These are phyloP conservation scores for Lithospermum erythrorhizon DNA, from an alignment of 257 asterid genomes.

Conservation along the genomic window DNA sequence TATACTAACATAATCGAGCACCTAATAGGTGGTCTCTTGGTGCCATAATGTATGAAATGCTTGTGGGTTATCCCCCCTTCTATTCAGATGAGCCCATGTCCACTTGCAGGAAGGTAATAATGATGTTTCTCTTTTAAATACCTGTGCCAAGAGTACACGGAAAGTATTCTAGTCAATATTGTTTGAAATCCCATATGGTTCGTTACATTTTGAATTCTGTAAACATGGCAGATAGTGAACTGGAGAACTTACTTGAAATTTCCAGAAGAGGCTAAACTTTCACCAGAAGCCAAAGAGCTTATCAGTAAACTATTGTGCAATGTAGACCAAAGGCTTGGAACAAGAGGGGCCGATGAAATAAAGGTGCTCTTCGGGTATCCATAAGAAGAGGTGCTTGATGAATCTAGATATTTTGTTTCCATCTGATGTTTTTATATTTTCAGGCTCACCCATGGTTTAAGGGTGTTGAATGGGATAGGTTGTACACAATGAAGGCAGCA, in stretches of 20 bases:
- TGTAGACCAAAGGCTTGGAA: conserved; percentile 84
- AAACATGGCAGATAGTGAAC: conserved; percentile 60
- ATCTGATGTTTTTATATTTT: conserved; percentile 14
- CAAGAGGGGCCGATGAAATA: conserved; percentile 78
- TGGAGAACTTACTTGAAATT: conserved; percentile 87
- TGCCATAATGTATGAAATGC: conserved; percentile 60
- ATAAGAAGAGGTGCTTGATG: background rate
- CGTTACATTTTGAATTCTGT: too few relatives aligned
- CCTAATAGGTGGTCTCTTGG: conserved; percentile 37
- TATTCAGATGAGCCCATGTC: conserved; percentile 17
- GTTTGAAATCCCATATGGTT: too few relatives aligned
- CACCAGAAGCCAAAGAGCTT: conserved; percentile 74
- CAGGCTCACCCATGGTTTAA: conserved; percentile 84
- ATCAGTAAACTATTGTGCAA: conserved; percentile 74
- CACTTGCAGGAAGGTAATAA: conserved; percentile 18
- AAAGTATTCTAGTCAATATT: conserved; percentile 4
- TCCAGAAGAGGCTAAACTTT: conserved; percentile 85
- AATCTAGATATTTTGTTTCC: too few relatives aligned
- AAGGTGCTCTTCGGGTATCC: conserved; percentile 64
- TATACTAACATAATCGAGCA: too few relatives aligned
- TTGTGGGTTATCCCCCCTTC: conserved; percentile 19
- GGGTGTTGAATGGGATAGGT: conserved; percentile 68
- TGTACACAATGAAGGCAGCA: conserved; percentile 83
- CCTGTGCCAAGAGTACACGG: conserved; percentile 2
- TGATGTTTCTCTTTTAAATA: conserved; percentile 11